Evolutionary conservation across 2,329 filamentous ascomycete species (phyloP), one percentile per base, ranked within the genome.

Genomic region (Monilinia aucupariae): DNA sequence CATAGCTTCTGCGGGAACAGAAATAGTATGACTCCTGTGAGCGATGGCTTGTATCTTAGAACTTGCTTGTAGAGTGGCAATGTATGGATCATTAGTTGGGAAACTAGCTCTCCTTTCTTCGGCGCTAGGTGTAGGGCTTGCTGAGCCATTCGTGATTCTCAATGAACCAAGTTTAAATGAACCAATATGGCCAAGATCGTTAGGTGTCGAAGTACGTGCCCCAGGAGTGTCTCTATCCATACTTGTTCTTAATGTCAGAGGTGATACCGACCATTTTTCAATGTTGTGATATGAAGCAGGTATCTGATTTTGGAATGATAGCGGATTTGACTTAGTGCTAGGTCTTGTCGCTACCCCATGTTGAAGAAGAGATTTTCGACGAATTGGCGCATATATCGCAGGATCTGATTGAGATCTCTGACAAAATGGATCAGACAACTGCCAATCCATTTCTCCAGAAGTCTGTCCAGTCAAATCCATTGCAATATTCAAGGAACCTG

Each of bases 81-180:
- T 61, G n/a, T 34, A n/a, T 13, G 30, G 39, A 49, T 43, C 50
- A 20, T 43, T 47, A 20, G 34, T 32, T 37, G 56, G 56, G 37
- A 61, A 34, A 34, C 62, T 64, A 6, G 67, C 67, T 10, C 64
- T 64, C 55, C 66, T 60, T 4, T 63, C 62, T 2, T 71, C 68
- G 32, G 59, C 75, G 53, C 80, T 83, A n/a, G 75, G 74, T 17
- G 73, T 73, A 2, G 85, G 85, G 63, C 80, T 82, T 1, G 75
- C 78, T 3, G 77, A 76, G 17, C 83, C 85, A 71, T 88, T 88
- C 27, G 78, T 85, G 62, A 88, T 86, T 43, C 83, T 80, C 56
- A 88, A 70, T 1, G 83, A 83, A 2, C 85, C 85, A 60, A 85
- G 80, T 70, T 85, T 85, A 70, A 85, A 87, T 13, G 79, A 82